Conservation (phyloP, 768 basidiomycete species). For the Calocybe gangraenosa region DNA sequence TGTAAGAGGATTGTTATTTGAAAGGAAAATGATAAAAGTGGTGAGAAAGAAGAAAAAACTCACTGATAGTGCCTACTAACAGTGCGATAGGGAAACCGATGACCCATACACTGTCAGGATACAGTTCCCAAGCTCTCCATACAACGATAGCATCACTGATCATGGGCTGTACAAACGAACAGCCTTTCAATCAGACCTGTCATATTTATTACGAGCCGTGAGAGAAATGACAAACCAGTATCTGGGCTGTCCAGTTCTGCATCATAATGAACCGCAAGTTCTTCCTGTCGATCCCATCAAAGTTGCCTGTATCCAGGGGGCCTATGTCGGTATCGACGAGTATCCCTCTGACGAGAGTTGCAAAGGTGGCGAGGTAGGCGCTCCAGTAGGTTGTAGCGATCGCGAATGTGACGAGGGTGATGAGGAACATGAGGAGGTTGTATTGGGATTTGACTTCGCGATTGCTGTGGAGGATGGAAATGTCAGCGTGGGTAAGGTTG, state of each 20-base stretch:
- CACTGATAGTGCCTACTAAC: constrained; percentile 13
- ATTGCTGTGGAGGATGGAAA: background rate
- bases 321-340: constrained; percentile 15
- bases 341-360: constrained; percentile 15
- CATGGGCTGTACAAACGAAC: constrained; percentile 7
- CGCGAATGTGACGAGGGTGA: constrained; percentile 3
- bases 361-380: constrained; percentile 14
- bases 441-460: constrained; percentile 6
- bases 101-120: background rate
- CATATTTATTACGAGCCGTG: background rate
- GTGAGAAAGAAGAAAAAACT: background rate
- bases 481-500: background rate
- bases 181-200: background rate
- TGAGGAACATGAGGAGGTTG: background rate
- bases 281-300: constrained; percentile 14
- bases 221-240: constrained; percentile 7
- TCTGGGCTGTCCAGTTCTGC: constrained; percentile 13
- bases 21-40: background rate
- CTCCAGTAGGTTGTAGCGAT: constrained; percentile 15
- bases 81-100: constrained; percentile 2
- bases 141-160: constrained; percentile 13
- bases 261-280: constrained; percentile 11
- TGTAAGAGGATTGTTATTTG: background rate
- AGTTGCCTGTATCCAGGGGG: constrained; percentile 12
- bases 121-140: constrained; percentile 6